phyloP scores from a whole-genome alignment of 345 rosid species.

The Citropsis articulata region DNA sequence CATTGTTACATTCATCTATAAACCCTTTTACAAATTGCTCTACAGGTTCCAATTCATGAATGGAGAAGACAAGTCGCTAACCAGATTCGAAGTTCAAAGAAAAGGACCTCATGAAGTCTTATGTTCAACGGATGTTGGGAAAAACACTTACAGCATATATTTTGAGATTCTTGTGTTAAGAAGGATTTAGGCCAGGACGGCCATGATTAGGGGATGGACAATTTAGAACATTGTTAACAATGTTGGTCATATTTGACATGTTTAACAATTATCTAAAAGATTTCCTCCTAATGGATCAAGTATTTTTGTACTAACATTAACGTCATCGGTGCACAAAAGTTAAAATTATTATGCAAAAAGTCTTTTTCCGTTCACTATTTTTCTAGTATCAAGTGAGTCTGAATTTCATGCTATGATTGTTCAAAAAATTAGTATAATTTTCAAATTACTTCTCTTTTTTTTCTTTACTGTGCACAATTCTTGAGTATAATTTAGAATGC shows the following conservation, averaged over 20 bases:
- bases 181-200: neutral
- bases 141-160: neutral
- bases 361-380: no score
- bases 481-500: no score
- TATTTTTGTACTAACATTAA: no score
- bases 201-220: neutral
- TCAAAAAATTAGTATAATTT: no score
- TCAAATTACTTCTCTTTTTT: no score
- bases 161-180: neutral
- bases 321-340: no score
- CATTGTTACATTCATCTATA: neutral
- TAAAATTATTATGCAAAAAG: no score
- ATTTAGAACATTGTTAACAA: neutral
- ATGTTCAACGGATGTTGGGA: neutral
- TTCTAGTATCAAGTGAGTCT: no score
- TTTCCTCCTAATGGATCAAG: no score
- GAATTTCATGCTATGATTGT: no score
- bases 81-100: conserved; percentile 20
- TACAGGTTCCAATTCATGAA: conserved; percentile 63
- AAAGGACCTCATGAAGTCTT: conserved; percentile 6
- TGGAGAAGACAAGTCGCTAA: conserved; percentile 70
- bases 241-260: neutral
- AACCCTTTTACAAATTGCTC: conserved; percentile 1
- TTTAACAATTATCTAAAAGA: no score
- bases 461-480: no score